These are phyloP conservation scores for Aspergillus aculeatus DNA, from an alignment of 2,329 filamentous ascomycete species.

Conservation along the genomic window DNA sequence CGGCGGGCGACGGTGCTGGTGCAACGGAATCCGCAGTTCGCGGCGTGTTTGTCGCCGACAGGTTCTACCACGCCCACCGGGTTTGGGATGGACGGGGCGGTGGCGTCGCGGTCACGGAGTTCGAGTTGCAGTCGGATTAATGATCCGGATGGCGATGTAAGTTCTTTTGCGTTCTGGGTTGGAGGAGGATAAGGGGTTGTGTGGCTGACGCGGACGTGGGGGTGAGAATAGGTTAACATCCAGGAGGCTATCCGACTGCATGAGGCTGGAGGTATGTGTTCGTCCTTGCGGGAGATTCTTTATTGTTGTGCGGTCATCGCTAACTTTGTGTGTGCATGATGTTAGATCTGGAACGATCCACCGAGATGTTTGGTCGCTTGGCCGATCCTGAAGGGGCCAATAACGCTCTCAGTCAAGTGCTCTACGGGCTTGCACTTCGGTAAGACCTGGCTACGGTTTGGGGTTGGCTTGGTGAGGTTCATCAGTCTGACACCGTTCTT, in stretches of 20 bases:
- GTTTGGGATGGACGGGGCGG: slow-evolving; percentile 8
- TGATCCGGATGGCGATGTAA: slow-evolving; percentile 39
- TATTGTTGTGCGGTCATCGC: neutral
- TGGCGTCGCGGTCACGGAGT: slow-evolving; percentile 28
- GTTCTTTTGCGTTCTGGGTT: slow-evolving; percentile 2
- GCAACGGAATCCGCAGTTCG: slow-evolving; percentile 51
- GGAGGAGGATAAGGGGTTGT: neutral
- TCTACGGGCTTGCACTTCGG: slow-evolving; percentile 89
- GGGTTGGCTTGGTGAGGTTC: neutral
- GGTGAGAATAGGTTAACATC: slow-evolving; percentile 59
- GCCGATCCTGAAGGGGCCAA: slow-evolving; percentile 82
- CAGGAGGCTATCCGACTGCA: slow-evolving; percentile 95
- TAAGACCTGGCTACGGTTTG: slow-evolving; percentile 44
- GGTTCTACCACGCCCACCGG: slow-evolving; percentile 10
- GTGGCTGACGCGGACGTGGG: neutral
- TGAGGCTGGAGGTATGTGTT: slow-evolving; percentile 64
- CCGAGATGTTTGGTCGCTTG: slow-evolving; percentile 77
- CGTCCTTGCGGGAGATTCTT: no score
- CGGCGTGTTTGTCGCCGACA: slow-evolving; percentile 36
- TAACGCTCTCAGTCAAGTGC: slow-evolving; percentile 90
- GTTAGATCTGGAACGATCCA: slow-evolving; percentile 70
- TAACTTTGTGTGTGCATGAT: neutral
- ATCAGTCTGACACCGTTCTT: neutral
- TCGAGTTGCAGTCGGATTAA: slow-evolving; percentile 33
- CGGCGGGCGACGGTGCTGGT: slow-evolving; percentile 87